phyloP scores from a whole-genome alignment of 1,139 yeast genomes.

The Trichomonascaceae sp. region DNA sequence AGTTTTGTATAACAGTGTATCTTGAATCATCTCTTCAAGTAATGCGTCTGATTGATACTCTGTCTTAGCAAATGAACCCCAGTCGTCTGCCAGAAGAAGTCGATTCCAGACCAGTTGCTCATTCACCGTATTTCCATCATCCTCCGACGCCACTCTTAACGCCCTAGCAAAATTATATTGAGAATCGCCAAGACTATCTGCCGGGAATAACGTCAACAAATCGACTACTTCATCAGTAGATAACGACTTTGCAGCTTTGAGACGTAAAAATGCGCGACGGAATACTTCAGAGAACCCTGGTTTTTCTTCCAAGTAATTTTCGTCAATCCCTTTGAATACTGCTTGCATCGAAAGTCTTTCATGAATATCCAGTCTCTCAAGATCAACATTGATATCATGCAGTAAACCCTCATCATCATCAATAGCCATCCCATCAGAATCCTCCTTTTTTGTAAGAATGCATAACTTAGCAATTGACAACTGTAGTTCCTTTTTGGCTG shows the following conservation, averaged over 20 bases:
- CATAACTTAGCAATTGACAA: conserved; percentile 66
- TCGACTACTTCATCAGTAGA: conserved; percentile 47
- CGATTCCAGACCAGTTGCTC: conserved; percentile 55
- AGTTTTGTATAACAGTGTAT: conserved; percentile 40
- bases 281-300: conserved; percentile 16
- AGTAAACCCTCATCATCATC: conserved; percentile 7
- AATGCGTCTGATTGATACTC: conserved; percentile 42
- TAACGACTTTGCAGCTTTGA: conserved; percentile 41
- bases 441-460: conserved; percentile 29
- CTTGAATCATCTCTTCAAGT: conserved; percentile 37
- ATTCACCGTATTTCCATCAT: conserved; percentile 30
- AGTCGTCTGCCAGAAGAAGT: conserved; percentile 53
- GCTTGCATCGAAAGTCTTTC: conserved; percentile 9
- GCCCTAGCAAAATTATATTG: conserved; percentile 39
- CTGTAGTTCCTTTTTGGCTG: conserved; percentile 48
- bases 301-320: not conserved
- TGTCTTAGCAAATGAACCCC: conserved; percentile 43
- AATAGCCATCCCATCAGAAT: conserved; percentile 5
- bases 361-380: conserved; percentile 10
- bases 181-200: conserved; percentile 35
- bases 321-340: not conserved
- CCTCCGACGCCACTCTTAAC: conserved; percentile 36
- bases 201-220: conserved; percentile 42
- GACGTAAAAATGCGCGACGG: conserved; percentile 33
- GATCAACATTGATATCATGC: conserved; percentile 7